These are phyloP conservation scores for Thalassiosira hispida DNA, from an alignment of 352 stramenopile species.

Conservation along the genomic window DNA sequence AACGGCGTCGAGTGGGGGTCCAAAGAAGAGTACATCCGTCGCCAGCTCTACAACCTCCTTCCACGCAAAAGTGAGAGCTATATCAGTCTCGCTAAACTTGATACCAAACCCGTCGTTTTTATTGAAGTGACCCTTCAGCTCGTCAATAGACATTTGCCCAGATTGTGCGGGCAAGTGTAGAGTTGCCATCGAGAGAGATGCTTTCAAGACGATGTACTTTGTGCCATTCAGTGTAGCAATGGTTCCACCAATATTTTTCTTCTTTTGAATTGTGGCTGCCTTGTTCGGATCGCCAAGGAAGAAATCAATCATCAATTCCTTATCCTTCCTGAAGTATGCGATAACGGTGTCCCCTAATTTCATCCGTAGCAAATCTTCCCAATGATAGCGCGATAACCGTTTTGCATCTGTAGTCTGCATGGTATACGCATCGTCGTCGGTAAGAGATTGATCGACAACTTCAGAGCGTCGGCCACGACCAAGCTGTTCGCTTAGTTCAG, in stretches of 20 bases:
- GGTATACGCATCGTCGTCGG: background rate
- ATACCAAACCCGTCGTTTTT: background rate
- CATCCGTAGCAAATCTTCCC: background rate
- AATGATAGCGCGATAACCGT: background rate
- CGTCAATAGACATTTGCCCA: background rate
- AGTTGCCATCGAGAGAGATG: background rate
- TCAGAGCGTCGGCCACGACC: background rate
- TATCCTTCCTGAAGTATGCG: background rate
- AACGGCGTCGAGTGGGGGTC: background rate
- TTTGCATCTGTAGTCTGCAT: background rate
- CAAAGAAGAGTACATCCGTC: constrained; percentile 6
- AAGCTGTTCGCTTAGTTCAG: background rate
- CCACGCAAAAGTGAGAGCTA: background rate
- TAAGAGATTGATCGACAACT: background rate
- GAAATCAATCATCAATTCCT: background rate
- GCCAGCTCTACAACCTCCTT: background rate
- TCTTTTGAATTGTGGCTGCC: background rate
- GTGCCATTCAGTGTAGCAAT: background rate
- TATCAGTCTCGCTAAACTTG: background rate
- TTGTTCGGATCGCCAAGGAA: background rate
- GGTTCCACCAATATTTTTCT: background rate
- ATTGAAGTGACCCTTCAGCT: background rate
- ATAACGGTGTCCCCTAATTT: background rate
- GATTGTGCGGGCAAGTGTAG: background rate
- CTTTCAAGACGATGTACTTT: background rate